A percentile compares a stretch with the other conserved stretches of the same genome.
Conservation (phyloP, 2,329 filamentous ascomycete species). For the Scedosporium dehoogii region DNA sequence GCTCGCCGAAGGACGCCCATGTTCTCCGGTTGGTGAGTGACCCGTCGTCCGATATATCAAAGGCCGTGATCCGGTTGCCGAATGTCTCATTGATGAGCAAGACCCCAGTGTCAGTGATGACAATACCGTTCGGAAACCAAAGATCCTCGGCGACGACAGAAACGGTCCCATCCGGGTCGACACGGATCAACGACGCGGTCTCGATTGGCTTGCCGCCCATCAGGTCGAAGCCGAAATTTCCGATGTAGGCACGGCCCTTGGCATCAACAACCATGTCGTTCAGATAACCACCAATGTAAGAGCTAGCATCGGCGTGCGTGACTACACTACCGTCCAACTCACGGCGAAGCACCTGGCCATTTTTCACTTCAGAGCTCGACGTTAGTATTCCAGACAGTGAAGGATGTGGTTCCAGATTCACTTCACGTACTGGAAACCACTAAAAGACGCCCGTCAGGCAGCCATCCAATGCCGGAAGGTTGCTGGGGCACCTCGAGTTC, state of each 20-base stretch:
- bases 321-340: neutral
- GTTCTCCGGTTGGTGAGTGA: neutral
- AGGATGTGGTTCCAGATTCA: neutral
- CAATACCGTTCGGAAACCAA: neutral
- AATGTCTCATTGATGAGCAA: neutral
- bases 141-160: neutral
- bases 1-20: neutral
- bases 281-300: neutral
- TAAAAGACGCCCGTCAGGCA: neutral
- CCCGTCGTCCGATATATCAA: neutral
- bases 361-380: neutral
- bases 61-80: neutral
- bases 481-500: neutral
- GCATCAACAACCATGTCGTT: neutral
- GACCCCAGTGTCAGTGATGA: neutral
- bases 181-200: neutral
- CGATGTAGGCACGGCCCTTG: constrained; percentile 49
- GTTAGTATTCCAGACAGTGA: neutral
- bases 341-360: neutral
- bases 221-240: constrained; percentile 84
- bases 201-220: constrained; percentile 44
- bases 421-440: neutral
- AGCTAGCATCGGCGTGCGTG: neutral
- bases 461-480: neutral
- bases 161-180: neutral